Percentiles rank a stretch among this genome's conserved stretches.
These are phyloP conservation scores for Vigna radiata DNA, from an alignment of 306 rosid species.

Conservation along the genomic window DNA sequence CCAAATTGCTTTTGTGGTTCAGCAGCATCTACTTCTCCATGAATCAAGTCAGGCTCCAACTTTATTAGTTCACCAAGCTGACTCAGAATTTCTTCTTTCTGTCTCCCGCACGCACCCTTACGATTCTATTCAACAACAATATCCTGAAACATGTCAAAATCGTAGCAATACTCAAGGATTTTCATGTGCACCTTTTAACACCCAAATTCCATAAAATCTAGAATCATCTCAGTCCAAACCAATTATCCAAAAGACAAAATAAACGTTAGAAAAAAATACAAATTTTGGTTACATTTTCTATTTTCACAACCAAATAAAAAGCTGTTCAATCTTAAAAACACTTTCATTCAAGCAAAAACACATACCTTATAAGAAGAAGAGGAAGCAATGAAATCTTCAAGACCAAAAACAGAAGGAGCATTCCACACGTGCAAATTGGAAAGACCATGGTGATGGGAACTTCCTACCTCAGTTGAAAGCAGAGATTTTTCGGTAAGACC, in stretches of 20 bases:
- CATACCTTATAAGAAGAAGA: constrained; percentile 52
- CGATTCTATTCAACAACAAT: constrained; percentile 67
- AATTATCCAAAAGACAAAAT: neutral
- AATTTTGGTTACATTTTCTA: neutral
- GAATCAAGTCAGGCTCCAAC: constrained; percentile 45
- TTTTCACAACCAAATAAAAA: neutral
- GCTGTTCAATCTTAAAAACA: too few relatives aligned
- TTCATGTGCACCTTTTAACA: constrained; percentile 23
- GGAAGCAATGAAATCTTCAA: constrained; percentile 60
- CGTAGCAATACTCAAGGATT: constrained; percentile 25
- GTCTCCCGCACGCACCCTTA: constrained; percentile 66
- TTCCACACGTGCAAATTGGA: constrained; percentile 58
- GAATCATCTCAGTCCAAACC: neutral
- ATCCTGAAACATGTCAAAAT: constrained; percentile 50
- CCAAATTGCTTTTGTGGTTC: constrained; percentile 45
- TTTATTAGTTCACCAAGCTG: constrained; percentile 67
- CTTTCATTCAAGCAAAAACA: neutral
- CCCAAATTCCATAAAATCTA: neutral
- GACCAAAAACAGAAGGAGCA: constrained; percentile 56
- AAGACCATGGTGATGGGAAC: constrained; percentile 42
- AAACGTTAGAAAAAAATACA: neutral
- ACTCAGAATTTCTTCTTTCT: constrained; percentile 64
- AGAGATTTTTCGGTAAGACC: constrained; percentile 60
- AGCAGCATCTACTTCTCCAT: constrained; percentile 30
- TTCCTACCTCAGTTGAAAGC: constrained; percentile 40